These are phyloP conservation scores for Solanum piurae DNA, from an alignment of 257 asterid genomes.

Conservation along the genomic window DNA sequence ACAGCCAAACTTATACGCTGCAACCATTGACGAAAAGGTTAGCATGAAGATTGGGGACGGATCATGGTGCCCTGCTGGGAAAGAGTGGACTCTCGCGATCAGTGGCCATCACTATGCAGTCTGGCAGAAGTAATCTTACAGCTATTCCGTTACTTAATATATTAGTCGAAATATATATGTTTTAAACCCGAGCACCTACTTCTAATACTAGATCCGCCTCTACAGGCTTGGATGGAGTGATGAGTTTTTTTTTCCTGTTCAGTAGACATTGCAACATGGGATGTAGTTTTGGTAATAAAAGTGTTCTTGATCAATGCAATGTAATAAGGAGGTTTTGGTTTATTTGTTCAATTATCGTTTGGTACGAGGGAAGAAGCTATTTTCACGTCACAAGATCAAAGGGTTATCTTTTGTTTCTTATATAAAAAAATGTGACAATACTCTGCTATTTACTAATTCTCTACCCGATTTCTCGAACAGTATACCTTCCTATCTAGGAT, in stretches of 20 bases:
- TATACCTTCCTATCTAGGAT: neutral
- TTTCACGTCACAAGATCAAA: neutral
- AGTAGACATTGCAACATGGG: neutral
- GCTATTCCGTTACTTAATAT: neutral
- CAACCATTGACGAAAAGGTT: conserved; percentile 57
- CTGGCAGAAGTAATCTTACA: conserved; percentile 51
- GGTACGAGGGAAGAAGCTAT: neutral
- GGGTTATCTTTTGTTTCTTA: neutral
- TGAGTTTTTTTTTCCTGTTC: neutral
- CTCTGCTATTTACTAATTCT: too few relatives aligned
- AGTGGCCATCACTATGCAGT: conserved; percentile 80
- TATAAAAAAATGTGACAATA: too few relatives aligned
- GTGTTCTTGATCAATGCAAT: neutral
- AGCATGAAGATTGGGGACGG: conserved; percentile 92
- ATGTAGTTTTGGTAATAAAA: neutral
- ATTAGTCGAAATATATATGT: neutral
- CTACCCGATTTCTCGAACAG: neutral
- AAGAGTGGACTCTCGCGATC: conserved; percentile 72
- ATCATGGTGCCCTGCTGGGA: conserved; percentile 79
- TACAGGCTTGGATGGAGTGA: neutral
- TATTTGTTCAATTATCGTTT: neutral
- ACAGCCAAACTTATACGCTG: conserved; percentile 74
- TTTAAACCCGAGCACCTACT: neutral
- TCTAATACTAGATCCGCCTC: neutral
- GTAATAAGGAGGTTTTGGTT: neutral